These are phyloP conservation scores for Scenedesmus sp. DNA, from an alignment of 163 green algal genomes.

Conservation along the genomic window DNA sequence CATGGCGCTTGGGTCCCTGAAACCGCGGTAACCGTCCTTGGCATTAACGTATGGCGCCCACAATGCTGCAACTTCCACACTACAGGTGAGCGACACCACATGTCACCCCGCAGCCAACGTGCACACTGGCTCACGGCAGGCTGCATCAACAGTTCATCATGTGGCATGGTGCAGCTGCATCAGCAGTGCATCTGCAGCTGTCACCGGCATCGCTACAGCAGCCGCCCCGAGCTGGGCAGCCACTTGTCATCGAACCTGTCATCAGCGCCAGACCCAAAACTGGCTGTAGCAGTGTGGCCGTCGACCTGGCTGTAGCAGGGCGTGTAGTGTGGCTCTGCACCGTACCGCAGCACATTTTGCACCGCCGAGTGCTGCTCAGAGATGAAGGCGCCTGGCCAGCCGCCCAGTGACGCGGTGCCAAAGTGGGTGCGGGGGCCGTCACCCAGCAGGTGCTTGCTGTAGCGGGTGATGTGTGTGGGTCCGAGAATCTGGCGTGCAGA, in stretches of 20 bases:
- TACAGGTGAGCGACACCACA: no score
- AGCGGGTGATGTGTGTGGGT: neutral
- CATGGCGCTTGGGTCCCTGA: conserved; percentile 50
- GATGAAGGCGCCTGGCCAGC: neutral
- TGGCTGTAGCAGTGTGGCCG: neutral
- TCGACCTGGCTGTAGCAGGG: conserved; percentile 20
- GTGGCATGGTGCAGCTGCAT: neutral
- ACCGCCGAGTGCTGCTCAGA: neutral
- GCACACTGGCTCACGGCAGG: no score
- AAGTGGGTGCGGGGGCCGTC: conserved; percentile 19
- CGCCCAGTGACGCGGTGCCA: conserved; percentile 6
- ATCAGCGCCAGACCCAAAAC: neutral
- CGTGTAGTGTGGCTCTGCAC: neutral
- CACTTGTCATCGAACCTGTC: conserved; percentile 33
- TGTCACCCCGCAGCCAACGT: no score
- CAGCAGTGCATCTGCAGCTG: neutral
- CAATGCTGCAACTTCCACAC: no score
- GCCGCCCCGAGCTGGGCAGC: neutral
- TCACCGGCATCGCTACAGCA: neutral
- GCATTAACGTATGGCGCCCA: conserved; percentile 52
- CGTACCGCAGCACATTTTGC: neutral
- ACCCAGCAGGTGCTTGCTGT: conserved; percentile 17
- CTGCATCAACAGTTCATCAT: no score
- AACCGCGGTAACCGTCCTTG: conserved; percentile 51
- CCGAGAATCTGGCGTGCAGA: conserved; percentile 7